A percentile compares a stretch with the other conserved stretches of the same genome.
phyloP scores from a whole-genome alignment of 2,329 filamentous ascomycete genomes.

The Aphanocladium album region DNA sequence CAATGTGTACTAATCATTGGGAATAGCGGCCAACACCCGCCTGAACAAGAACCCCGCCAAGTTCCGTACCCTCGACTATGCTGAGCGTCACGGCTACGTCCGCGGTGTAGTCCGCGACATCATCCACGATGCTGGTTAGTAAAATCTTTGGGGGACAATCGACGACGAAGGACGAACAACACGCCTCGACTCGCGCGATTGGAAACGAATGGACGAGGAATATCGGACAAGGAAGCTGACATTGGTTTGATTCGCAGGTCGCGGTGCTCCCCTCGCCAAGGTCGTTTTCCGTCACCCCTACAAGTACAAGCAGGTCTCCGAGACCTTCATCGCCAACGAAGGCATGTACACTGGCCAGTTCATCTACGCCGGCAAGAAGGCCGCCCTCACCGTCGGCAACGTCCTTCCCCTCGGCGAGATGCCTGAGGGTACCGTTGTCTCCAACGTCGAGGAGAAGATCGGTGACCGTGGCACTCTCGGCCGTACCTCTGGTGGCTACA shows the following conservation, averaged over 20 bases:
- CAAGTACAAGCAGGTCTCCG: slow-evolving; percentile 93
- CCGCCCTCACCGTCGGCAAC: slow-evolving; percentile 94
- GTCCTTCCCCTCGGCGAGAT: slow-evolving; percentile 89
- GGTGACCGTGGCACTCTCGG: slow-evolving; percentile 95
- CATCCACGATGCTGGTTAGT: slow-evolving; percentile 86
- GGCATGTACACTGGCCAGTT: slow-evolving; percentile 99
- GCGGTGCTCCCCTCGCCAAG: slow-evolving; percentile 95
- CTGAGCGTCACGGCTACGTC: slow-evolving; percentile 96
- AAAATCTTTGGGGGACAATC: background rate
- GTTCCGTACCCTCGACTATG: slow-evolving; percentile 95
- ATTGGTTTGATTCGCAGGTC: slow-evolving; percentile 36
- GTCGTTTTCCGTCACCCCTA: slow-evolving; percentile 97
- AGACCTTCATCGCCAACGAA: slow-evolving; percentile 99
- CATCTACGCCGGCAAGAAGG: slow-evolving; percentile 99
- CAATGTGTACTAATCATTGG: slow-evolving; percentile 25
- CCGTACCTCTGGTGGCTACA: slow-evolving; percentile 98
- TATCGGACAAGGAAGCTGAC: slow-evolving; percentile 23
- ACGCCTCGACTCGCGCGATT: slow-evolving; percentile 16
- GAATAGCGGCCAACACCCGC: slow-evolving; percentile 71
- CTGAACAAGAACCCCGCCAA: slow-evolving; percentile 81
- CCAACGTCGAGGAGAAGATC: slow-evolving; percentile 98
- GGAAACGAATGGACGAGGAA: slow-evolving; percentile 12
- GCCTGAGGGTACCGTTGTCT: slow-evolving; percentile 98
- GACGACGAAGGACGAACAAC: slow-evolving; percentile 11
- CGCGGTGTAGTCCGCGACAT: slow-evolving; percentile 98